These are phyloP conservation scores for Suillus subluteus DNA, from an alignment of 768 basidiomycete species.

Conservation along the genomic window DNA sequence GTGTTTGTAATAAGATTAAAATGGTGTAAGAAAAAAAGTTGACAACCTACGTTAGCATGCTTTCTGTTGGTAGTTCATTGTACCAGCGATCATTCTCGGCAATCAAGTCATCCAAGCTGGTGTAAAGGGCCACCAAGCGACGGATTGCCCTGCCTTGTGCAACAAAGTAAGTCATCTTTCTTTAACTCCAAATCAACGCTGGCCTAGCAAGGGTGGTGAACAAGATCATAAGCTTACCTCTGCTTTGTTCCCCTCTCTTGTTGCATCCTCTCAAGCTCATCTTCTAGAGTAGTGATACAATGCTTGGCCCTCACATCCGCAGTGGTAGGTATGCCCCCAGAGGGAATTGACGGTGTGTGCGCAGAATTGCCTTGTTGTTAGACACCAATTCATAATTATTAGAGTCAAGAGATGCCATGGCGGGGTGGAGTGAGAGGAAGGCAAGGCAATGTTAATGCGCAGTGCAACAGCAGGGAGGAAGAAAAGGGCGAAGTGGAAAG, in stretches of 20 bases:
- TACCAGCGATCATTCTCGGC: background rate
- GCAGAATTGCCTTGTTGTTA: background rate
- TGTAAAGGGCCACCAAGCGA: background rate
- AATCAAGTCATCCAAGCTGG: background rate
- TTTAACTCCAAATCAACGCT: background rate
- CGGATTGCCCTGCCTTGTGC: background rate
- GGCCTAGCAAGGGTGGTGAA: background rate
- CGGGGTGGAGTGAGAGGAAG: too few relatives aligned
- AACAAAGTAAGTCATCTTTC: background rate
- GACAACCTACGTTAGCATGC: background rate
- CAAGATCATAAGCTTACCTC: background rate
- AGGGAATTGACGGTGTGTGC: too few relatives aligned
- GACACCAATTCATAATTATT: background rate
- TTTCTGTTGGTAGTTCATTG: background rate
- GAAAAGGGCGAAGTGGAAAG: too few relatives aligned
- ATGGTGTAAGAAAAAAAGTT: too few relatives aligned
- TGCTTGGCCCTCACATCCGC: background rate
- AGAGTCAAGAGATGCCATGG: background rate
- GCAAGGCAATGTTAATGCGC: too few relatives aligned
- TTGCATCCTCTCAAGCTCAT: background rate
- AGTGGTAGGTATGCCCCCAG: background rate
- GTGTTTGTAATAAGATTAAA: background rate
- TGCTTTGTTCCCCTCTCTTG: background rate
- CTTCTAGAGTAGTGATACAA: conserved; percentile 1
- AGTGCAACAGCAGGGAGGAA: too few relatives aligned